A percentile compares a stretch with the other conserved stretches of the same genome.
These are phyloP conservation scores for Picea glauca DNA, from an alignment of 75 land plant species.

Conservation along the genomic window DNA sequence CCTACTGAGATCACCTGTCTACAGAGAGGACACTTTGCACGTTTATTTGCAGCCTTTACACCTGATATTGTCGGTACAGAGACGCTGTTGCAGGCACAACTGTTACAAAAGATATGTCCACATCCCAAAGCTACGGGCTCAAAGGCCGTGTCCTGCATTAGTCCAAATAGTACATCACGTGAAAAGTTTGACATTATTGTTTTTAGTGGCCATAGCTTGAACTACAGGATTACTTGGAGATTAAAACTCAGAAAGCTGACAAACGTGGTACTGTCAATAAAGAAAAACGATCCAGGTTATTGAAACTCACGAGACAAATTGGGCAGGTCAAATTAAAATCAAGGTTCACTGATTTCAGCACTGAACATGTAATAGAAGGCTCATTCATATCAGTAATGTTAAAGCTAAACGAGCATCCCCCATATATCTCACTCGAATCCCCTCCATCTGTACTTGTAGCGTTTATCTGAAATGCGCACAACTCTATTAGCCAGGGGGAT, in stretches of 20 bases:
- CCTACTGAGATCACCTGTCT: slow-evolving; percentile 43
- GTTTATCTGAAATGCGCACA: not conserved
- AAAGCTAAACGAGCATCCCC: not conserved
- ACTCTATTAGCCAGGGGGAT: slow-evolving; percentile 9
- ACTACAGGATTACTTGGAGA: not conserved
- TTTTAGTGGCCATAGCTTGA: no score
- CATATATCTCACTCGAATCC: no score
- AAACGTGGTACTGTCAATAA: not conserved
- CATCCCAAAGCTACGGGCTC: slow-evolving; percentile 66
- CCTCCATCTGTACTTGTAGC: not conserved
- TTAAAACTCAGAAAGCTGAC: not conserved
- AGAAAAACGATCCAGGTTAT: not conserved
- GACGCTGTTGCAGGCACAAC: slow-evolving; percentile 64
- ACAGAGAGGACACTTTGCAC: slow-evolving; percentile 74
- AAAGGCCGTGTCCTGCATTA: slow-evolving; percentile 52
- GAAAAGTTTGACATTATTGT: no score
- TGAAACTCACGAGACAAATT: not conserved
- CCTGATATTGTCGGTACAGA: slow-evolving; percentile 56
- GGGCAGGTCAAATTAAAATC: slow-evolving; percentile 1
- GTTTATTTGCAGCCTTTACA: slow-evolving; percentile 45
- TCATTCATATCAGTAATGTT: not conserved
- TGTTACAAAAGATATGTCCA: slow-evolving; percentile 86
- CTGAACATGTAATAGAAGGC: not conserved
- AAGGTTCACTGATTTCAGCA: not conserved
- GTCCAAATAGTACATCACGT: not conserved